A percentile compares a stretch with the other conserved stretches of the same genome.
Evolutionary conservation across 73 alveolate species (phyloP).

Genomic region (Stentor coeruleus): DNA sequence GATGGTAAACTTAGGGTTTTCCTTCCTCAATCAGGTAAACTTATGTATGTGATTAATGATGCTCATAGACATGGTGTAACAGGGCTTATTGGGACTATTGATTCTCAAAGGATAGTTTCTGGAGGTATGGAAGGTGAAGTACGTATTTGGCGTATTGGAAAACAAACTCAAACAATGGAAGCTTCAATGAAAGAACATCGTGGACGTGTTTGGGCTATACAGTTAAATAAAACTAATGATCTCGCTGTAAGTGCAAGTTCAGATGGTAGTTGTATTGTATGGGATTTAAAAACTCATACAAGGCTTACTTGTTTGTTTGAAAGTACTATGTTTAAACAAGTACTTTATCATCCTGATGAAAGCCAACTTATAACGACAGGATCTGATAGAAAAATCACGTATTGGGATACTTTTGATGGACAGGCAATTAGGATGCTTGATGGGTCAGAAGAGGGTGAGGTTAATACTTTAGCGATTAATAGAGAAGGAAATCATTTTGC

Average conservation of each 20-base stretch:
- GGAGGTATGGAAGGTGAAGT: constrained; percentile 99
- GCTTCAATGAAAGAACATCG: constrained; percentile 96
- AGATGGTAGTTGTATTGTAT: constrained; percentile 97
- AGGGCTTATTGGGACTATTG: constrained; percentile 53
- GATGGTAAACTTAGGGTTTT: constrained; percentile 97
- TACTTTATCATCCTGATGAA: constrained; percentile 97
- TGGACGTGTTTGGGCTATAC: constrained; percentile 89
- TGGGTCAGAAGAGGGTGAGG: constrained; percentile 98
- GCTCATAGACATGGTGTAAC: constrained; percentile 91
- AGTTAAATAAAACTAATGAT: constrained; percentile 70
- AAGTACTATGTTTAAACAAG: constrained; percentile 96
- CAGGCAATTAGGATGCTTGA: constrained; percentile 95
- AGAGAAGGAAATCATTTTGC: constrained; percentile 95
- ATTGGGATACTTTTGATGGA: constrained; percentile 97
- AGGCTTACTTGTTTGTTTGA: constrained; percentile 96
- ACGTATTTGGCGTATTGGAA: constrained; percentile 91
- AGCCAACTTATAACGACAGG: constrained; percentile 96
- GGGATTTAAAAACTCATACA: constrained; percentile 91
- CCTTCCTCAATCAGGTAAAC: constrained; percentile 95
- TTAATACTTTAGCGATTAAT: constrained; percentile 95
- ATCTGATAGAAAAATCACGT: constrained; percentile 89
- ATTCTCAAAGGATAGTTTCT: constrained; percentile 71
- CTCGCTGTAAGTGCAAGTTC: constrained; percentile 96
- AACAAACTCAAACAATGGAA: constrained; percentile 84
- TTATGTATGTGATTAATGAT: constrained; percentile 82